Evolutionary conservation across 331 rosid genomes (phyloP).

Genomic region (Quercus lobata): DNA sequence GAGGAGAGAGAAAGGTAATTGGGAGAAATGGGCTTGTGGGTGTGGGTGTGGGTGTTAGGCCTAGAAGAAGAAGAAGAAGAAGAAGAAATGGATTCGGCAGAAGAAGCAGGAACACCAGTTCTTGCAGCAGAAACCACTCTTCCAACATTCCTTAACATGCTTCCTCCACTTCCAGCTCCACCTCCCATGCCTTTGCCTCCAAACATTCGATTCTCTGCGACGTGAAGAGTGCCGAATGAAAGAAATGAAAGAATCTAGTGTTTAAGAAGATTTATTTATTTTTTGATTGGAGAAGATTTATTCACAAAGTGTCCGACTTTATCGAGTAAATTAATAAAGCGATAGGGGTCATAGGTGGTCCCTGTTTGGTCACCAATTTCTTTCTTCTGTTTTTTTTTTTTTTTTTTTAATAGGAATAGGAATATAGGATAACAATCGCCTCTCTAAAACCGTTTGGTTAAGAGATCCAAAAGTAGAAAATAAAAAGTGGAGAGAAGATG

Average conservation of each 20-base stretch:
- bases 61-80: not conserved
- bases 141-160: constrained; percentile 34
- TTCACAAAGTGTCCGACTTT: not conserved
- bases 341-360: too few species aligned
- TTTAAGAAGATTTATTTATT: too few species aligned
- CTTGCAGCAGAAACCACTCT: constrained; percentile 33
- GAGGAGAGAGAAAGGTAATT: constrained; percentile 28
- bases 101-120: constrained; percentile 17
- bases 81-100: constrained; percentile 32
- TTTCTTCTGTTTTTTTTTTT: too few species aligned
- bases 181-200: constrained; percentile 55
- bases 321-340: not conserved
- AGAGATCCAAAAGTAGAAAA: too few species aligned
- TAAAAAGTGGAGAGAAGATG: too few species aligned
- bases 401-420: too few species aligned
- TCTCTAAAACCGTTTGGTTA: too few species aligned
- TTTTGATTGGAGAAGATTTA: too few species aligned
- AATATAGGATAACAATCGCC: too few species aligned
- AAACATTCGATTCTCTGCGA: constrained; percentile 9
- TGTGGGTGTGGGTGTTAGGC: constrained; percentile 16
- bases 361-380: too few species aligned
- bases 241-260: too few species aligned
- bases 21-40: constrained; percentile 23
- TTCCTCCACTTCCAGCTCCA: constrained; percentile 31
- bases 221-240: too few species aligned